These are phyloP conservation scores for Trypanosoma scelopori DNA, from an alignment of 208 protist species.

Conservation along the genomic window DNA sequence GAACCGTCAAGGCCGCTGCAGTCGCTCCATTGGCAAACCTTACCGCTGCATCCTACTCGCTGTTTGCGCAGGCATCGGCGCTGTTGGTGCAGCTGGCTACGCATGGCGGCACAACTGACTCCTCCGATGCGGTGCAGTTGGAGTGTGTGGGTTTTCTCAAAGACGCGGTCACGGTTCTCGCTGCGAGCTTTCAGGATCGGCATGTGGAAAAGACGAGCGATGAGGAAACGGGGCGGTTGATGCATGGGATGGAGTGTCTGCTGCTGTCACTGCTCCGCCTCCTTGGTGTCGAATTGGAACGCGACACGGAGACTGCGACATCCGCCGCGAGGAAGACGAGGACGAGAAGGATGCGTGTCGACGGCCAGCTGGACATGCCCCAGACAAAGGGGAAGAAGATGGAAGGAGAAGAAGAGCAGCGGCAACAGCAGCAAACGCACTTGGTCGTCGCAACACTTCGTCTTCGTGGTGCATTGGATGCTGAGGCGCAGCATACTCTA, in stretches of 20 bases:
- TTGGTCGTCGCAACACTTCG: constrained; percentile 28
- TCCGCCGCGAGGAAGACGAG: neutral
- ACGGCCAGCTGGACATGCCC: too few relatives aligned
- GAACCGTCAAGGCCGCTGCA: neutral
- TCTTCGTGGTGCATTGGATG: constrained; percentile 41
- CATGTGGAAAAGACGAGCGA: constrained; percentile 19
- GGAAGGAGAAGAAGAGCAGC: neutral
- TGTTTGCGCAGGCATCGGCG: constrained; percentile 65
- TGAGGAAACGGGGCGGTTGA: constrained; percentile 41
- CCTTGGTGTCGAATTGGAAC: constrained; percentile 33
- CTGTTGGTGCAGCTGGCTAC: constrained; percentile 52
- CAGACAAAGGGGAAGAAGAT: neutral
- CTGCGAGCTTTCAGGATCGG: constrained; percentile 38
- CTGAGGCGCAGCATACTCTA: constrained; percentile 41
- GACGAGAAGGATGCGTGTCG: neutral
- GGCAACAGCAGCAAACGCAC: neutral
- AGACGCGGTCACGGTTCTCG: constrained; percentile 52
- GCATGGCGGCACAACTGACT: constrained; percentile 1
- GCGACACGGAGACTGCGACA: constrained; percentile 3
- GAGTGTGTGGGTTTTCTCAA: constrained; percentile 48
- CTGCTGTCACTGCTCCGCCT: constrained; percentile 52
- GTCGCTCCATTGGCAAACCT: neutral
- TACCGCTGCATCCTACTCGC: constrained; percentile 36
- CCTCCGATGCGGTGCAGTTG: constrained; percentile 11
- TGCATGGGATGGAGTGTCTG: constrained; percentile 68